These are phyloP conservation scores for Capronia americana DNA, from an alignment of 2,329 filamentous ascomycete genomes.

Conservation along the genomic window DNA sequence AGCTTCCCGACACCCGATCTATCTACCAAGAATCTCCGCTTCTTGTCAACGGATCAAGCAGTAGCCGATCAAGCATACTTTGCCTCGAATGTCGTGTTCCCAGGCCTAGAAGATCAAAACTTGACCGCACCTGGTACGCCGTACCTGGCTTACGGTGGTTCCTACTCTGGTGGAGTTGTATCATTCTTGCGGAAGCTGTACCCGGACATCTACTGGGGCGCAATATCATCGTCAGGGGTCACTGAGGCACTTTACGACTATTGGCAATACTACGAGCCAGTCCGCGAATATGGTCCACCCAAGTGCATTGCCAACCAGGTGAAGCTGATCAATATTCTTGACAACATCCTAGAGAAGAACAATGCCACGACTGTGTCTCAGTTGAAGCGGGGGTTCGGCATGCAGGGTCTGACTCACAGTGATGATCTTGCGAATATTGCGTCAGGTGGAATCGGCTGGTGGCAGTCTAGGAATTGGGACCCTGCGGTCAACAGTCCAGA, in stretches of 20 bases:
- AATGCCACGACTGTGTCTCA: constrained; percentile 51
- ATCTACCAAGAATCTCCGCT: constrained; percentile 73
- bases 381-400: constrained; percentile 60
- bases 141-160: constrained; percentile 82
- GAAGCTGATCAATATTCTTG: constrained; percentile 64
- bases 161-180: constrained; percentile 80
- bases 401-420: constrained; percentile 49
- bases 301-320: constrained; percentile 71
- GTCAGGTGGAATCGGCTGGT: constrained; percentile 53
- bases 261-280: constrained; percentile 69
- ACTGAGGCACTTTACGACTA: constrained; percentile 79
- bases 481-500: constrained; percentile 56
- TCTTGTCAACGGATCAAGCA: constrained; percentile 82
- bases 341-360: constrained; percentile 63
- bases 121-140: constrained; percentile 70
- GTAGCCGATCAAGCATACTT: constrained; percentile 84
- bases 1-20: constrained; percentile 74
- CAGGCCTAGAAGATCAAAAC: constrained; percentile 70
- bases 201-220: constrained; percentile 77
- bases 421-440: constrained; percentile 62
- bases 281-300: constrained; percentile 62
- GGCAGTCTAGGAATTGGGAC: constrained; percentile 68
- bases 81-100: constrained; percentile 72
- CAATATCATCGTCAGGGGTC: constrained; percentile 81
- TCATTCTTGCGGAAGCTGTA: constrained; percentile 78